These are phyloP conservation scores for Piedraia hortae DNA, from an alignment of 2,329 filamentous ascomycete genomes.

Conservation along the genomic window DNA sequence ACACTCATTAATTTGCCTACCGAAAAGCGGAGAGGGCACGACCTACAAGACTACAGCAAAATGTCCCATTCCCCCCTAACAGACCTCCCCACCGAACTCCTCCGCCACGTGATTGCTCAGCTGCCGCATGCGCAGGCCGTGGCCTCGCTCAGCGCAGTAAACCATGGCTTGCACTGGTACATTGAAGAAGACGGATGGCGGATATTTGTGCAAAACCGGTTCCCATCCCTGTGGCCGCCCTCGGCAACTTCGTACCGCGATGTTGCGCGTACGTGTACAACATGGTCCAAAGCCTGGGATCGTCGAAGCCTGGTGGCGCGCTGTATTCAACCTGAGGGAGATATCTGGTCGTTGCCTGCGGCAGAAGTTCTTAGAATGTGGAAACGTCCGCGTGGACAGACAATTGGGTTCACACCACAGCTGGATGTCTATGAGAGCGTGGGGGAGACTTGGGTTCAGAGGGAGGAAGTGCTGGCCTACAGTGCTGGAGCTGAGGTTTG, in stretches of 20 bases:
- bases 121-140: slow-evolving; percentile 21
- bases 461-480: slow-evolving; percentile 30
- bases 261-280: slow-evolving; percentile 26
- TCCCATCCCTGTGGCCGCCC: slow-evolving; percentile 15
- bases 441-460: slow-evolving; percentile 17
- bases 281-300: slow-evolving; percentile 29
- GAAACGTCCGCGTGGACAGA: slow-evolving; percentile 17
- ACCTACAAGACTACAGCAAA: slow-evolving; percentile 5
- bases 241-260: slow-evolving; percentile 18
- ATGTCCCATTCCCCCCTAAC: too few relatives aligned
- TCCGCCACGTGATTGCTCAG: slow-evolving; percentile 13
- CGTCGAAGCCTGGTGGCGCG: slow-evolving; percentile 27
- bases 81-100: slow-evolving; percentile 15
- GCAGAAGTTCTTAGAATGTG: slow-evolving; percentile 11
- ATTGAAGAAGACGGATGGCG: slow-evolving; percentile 21
- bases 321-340: slow-evolving; percentile 19
- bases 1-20: too few relatives aligned
- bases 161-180: slow-evolving; percentile 18
- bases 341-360: slow-evolving; percentile 11
- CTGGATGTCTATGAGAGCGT: slow-evolving; percentile 10
- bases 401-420: slow-evolving; percentile 29
- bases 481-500: slow-evolving; percentile 31
- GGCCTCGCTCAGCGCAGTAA: slow-evolving; percentile 19
- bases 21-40: too few relatives aligned
- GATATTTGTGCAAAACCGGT: slow-evolving; percentile 20